A percentile compares a stretch with the other conserved stretches of the same genome.
phyloP scores from a whole-genome alignment of 2,329 filamentous ascomycete genomes.

The Ophiosphaerella narmari region DNA sequence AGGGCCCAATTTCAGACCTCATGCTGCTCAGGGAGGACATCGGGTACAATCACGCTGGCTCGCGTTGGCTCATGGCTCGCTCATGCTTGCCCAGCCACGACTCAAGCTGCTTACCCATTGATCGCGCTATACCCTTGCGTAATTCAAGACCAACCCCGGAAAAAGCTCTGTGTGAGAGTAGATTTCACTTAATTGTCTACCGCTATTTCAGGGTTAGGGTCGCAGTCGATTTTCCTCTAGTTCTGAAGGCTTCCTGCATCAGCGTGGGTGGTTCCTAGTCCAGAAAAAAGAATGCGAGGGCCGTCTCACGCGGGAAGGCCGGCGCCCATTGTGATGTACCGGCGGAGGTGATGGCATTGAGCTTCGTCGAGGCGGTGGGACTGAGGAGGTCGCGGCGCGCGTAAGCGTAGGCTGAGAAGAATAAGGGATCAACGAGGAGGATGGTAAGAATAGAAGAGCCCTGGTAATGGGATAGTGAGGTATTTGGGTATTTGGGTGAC shows the following conservation, averaged over 20 bases:
- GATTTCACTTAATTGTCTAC: too few species aligned
- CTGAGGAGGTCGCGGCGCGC: constrained; percentile 66
- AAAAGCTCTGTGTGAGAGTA: too few species aligned
- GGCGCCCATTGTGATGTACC: constrained; percentile 71
- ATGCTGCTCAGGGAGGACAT: too few species aligned
- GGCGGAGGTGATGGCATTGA: constrained; percentile 67
- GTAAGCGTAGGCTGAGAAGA: constrained; percentile 65
- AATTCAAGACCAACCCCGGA: too few species aligned
- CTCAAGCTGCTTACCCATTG: too few species aligned
- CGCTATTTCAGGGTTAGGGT: constrained; percentile 80
- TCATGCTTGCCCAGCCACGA: too few species aligned
- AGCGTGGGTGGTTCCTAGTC: constrained; percentile 78
- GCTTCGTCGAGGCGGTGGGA: constrained; percentile 58
- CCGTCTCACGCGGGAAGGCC: constrained; percentile 61
- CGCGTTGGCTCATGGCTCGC: too few species aligned
- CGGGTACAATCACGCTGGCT: too few species aligned
- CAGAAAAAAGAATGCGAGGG: constrained; percentile 72
- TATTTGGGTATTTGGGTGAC: neutral
- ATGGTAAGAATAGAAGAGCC: constrained; percentile 74
- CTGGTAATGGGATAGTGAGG: constrained; percentile 38
- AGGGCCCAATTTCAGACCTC: too few species aligned
- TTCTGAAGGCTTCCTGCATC: constrained; percentile 75
- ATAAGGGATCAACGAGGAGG: constrained; percentile 60
- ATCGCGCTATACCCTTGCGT: too few species aligned
- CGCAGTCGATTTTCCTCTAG: constrained; percentile 87